These are phyloP conservation scores for Eremochloa ophiuroides DNA, from an alignment of 176 grass and related monocot species.

Conservation along the genomic window DNA sequence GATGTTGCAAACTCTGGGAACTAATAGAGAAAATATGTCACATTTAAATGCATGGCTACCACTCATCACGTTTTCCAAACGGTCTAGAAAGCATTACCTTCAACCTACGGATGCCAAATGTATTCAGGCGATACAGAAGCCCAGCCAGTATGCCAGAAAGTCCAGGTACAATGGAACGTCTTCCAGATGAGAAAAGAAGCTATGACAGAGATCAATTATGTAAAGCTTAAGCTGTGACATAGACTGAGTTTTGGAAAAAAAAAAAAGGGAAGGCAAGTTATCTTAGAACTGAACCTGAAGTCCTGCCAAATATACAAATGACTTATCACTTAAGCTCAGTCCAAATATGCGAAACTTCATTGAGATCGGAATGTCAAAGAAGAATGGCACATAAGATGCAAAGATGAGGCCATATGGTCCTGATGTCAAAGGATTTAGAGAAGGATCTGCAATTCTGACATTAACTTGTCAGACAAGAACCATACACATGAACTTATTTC, in stretches of 20 bases:
- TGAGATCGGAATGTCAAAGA: conserved; percentile 89
- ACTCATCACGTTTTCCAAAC: conserved; percentile 13
- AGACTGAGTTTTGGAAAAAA: background rate
- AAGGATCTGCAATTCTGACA: conserved; percentile 51
- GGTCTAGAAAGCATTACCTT: conserved; percentile 49
- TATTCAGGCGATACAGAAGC: conserved; percentile 73
- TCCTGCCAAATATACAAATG: conserved; percentile 89
- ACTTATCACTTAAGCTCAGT: conserved; percentile 68
- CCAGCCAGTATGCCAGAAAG: conserved; percentile 77
- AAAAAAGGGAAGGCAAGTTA: background rate
- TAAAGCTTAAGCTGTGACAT: conserved; percentile 9
- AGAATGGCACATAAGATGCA: conserved; percentile 88
- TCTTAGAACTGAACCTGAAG: conserved; percentile 71
- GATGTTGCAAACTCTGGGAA: conserved; percentile 54
- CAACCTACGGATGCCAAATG: conserved; percentile 78
- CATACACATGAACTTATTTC: background rate
- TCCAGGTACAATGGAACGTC: conserved; percentile 72
- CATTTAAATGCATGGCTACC: background rate
- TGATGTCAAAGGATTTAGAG: conserved; percentile 51
- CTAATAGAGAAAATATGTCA: conserved; percentile 22
- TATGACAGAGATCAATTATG: conserved; percentile 43
- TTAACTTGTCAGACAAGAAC: conserved; percentile 24
- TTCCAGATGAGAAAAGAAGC: conserved; percentile 89
- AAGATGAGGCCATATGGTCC: conserved; percentile 97
- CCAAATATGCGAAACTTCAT: conserved; percentile 77